Conservation (phyloP, 2,329 filamentous ascomycete species). For the Diaporthe humulicola region DNA sequence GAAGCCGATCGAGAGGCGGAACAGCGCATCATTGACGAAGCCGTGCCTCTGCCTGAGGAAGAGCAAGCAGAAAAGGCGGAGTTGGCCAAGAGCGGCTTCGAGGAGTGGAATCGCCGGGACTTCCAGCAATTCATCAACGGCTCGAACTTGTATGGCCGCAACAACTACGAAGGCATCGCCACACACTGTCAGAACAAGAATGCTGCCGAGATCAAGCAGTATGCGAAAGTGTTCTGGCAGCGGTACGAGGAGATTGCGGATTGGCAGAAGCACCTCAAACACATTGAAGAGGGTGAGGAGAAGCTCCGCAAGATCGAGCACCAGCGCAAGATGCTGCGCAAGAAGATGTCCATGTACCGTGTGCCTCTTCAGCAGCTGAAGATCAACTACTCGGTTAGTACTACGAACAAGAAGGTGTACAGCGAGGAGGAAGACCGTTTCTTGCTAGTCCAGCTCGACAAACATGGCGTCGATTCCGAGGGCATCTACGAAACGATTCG, state of each 20-base stretch:
- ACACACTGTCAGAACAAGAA: slow-evolving; percentile 93
- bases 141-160: slow-evolving; percentile 91
- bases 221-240: slow-evolving; percentile 97
- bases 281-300: slow-evolving; percentile 94
- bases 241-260: slow-evolving; percentile 92
- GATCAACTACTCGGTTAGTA: slow-evolving; percentile 98
- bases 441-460: slow-evolving; percentile 91
- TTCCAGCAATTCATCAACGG: slow-evolving; percentile 99
- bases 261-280: slow-evolving; percentile 87
- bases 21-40: slow-evolving; percentile 94
- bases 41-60: slow-evolving; percentile 87
- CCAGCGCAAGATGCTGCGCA: slow-evolving; percentile 91
- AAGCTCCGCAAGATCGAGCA: slow-evolving; percentile 89
- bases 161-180: slow-evolving; percentile 86
- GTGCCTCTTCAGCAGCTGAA: slow-evolving; percentile 97
- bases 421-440: slow-evolving; percentile 98
- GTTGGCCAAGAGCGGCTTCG: slow-evolving; percentile 87
- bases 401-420: slow-evolving; percentile 99
- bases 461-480: slow-evolving; percentile 91
- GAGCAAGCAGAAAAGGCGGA: slow-evolving; percentile 89
- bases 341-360: slow-evolving; percentile 97
- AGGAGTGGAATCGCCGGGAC: slow-evolving; percentile 95
- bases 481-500: slow-evolving; percentile 92
- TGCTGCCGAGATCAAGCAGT: slow-evolving; percentile 85
- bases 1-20: slow-evolving; percentile 89